Base-by-base conservation (phyloP, 140 eudicot species). In the Bidens hawaiensis region DNA sequence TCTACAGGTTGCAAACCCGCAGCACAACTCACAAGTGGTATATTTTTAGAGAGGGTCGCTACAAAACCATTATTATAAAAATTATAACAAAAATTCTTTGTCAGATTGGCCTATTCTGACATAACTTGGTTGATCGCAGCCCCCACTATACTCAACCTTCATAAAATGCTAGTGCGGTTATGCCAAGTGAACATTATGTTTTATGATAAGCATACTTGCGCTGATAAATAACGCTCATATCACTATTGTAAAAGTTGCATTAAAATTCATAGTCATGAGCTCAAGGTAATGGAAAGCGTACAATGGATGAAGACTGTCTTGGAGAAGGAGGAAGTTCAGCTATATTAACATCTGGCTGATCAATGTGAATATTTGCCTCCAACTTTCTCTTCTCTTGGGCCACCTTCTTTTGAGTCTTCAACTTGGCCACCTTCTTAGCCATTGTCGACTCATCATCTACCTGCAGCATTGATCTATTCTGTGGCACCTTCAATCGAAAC, bases 401-500 rank as follows among this genome's bases (percentile, higher is more conserved):
- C 23, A 8, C 12, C 45, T 57, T 55, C 15, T 55, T 17, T 55
- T 30, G 7, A 15, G n/a, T 5, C 25, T 18, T 23, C 48, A 19
- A 14, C 21, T 18, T 30, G n/a, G 28, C 28, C 41, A 24, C 38
- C 41, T 65, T 65, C 58, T 51, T 65, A 51, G 62, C 24, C 51
- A 50, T 23, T 36, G 71, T 21, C n/a, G n/a, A n/a, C 48, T 16
- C 71, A n/a, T 66, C 34, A n/a, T 33, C 5, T 7, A 1, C 49
- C 33, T 21, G 25, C 36, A 50, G 25, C 60, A 49, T 65, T 65
- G 62, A 51, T 31, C 70, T 65, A 33, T 65, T 65, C 2, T 48
- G 28, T 51, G 47, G 4, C 47, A 47, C 60, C 70, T 64, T 64
- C 48, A 64, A 65, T 18, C 24, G 9, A 15, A 55, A 4, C 60